Percentiles rank a stretch among this genome's conserved stretches.
Evolutionary conservation across 371 early-diverging fungal species (phyloP).

Genomic region (Mortierella sp.): DNA sequence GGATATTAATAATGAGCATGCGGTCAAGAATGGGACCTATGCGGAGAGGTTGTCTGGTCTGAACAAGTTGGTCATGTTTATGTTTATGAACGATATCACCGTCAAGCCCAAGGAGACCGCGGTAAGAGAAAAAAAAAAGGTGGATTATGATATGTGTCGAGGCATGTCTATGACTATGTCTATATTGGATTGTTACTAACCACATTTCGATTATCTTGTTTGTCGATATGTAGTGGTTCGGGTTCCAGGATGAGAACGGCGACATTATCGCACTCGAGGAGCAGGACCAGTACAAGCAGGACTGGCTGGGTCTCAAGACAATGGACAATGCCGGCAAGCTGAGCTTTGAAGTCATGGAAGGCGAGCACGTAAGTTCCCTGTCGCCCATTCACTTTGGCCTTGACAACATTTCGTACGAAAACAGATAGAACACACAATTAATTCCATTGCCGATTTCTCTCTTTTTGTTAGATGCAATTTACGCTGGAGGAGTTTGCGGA

Average conservation of each 20-base stretch:
- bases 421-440: not conserved
- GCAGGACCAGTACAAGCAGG: constrained; percentile 73
- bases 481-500: constrained; percentile 64
- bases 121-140: constrained; percentile 64
- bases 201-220: too few species aligned
- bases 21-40: constrained; percentile 68
- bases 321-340: constrained; percentile 70
- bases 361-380: constrained; percentile 84
- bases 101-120: constrained; percentile 84
- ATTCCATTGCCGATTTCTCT: not conserved
- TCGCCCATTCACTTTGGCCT: not conserved
- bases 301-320: constrained; percentile 78
- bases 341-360: constrained; percentile 72
- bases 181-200: too few species aligned
- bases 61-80: constrained; percentile 81
- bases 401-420: not conserved
- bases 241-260: constrained; percentile 68
- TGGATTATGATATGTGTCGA: too few species aligned
- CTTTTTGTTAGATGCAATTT: constrained; percentile 67
- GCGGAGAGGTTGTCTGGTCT: constrained; percentile 67
- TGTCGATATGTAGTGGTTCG: constrained; percentile 94
- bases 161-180: too few species aligned
- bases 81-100: constrained; percentile 83
- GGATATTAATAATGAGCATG: constrained; percentile 86
- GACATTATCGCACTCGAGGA: constrained; percentile 67